Percentiles rank a stretch among this genome's conserved stretches.
These are phyloP conservation scores for Dioszegia aurantiaca DNA, from an alignment of 768 basidiomycete species.

Conservation along the genomic window DNA sequence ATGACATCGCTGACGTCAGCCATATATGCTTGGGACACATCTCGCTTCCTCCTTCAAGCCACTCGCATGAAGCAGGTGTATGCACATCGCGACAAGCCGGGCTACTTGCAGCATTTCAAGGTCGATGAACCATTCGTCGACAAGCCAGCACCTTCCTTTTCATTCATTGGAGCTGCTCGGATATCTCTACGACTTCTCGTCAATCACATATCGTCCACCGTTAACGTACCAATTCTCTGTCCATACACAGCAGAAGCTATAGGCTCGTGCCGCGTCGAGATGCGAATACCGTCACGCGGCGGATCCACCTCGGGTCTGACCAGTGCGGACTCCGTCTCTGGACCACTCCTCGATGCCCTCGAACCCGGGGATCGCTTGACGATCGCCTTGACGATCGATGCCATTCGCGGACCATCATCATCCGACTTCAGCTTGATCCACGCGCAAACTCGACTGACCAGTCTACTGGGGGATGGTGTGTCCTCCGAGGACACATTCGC, in stretches of 20 bases:
- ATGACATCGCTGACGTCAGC: conserved; percentile 54
- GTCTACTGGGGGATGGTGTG: conserved; percentile 71
- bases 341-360: conserved; percentile 5
- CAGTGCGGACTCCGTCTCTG: conserved; percentile 26
- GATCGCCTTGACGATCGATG: conserved; percentile 81
- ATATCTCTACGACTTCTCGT: conserved; percentile 78
- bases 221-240: conserved; percentile 84
- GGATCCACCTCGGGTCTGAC: conserved; percentile 53
- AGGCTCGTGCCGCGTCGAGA: conserved; percentile 83
- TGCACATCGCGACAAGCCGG: conserved; percentile 84
- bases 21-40: conserved; percentile 86
- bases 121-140: conserved; percentile 91
- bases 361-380: conserved; percentile 55
- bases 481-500: conserved; percentile 76
- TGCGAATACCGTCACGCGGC: conserved; percentile 60
- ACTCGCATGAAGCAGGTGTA: conserved; percentile 91
- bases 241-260: conserved; percentile 93
- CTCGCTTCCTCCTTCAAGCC: conserved; percentile 80
- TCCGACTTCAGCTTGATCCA: conserved; percentile 84
- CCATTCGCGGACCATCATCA: conserved; percentile 82
- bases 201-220: conserved; percentile 68
- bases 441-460: conserved; percentile 80
- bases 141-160: conserved; percentile 78
- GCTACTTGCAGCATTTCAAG: conserved; percentile 90
- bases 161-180: conserved; percentile 84